Evolutionary conservation across 257 asterid genomes (phyloP).

Genomic region (Solanum arcanum): DNA sequence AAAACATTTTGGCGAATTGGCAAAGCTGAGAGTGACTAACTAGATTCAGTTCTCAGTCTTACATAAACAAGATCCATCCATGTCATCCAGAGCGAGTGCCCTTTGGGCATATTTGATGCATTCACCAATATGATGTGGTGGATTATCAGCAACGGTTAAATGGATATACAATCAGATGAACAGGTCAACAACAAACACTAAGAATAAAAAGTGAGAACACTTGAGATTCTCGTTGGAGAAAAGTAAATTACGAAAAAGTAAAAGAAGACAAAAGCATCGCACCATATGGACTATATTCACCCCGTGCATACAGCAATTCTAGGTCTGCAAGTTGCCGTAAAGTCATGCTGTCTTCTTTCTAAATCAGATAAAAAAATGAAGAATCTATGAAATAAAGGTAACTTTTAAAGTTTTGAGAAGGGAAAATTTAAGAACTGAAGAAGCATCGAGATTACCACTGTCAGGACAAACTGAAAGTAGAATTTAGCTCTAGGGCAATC

Average conservation of each 20-base stretch:
- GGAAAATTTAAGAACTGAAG: background rate
- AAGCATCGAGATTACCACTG: background rate
- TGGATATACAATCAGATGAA: background rate
- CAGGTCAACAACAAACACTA: background rate
- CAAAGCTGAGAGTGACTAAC: background rate
- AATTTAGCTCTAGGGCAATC: background rate
- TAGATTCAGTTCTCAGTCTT: background rate
- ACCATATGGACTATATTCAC: background rate
- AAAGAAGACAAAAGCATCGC: background rate
- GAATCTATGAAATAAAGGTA: background rate
- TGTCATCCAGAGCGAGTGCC: background rate
- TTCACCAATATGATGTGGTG: constrained; percentile 54
- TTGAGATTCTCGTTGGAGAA: background rate
- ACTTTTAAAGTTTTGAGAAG: background rate
- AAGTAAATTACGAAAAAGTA: background rate
- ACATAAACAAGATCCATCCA: background rate
- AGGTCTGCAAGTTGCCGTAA: background rate
- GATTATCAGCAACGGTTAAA: constrained; percentile 55
- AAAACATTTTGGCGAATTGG: background rate
- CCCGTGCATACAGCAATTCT: background rate
- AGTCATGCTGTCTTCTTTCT: background rate
- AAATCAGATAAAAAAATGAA: background rate
- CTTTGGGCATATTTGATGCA: constrained; percentile 75
- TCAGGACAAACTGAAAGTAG: background rate
- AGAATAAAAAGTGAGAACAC: background rate